Base-by-base conservation (phyloP, 768 basidiomycete species). In the Sutorius australiensis region DNA sequence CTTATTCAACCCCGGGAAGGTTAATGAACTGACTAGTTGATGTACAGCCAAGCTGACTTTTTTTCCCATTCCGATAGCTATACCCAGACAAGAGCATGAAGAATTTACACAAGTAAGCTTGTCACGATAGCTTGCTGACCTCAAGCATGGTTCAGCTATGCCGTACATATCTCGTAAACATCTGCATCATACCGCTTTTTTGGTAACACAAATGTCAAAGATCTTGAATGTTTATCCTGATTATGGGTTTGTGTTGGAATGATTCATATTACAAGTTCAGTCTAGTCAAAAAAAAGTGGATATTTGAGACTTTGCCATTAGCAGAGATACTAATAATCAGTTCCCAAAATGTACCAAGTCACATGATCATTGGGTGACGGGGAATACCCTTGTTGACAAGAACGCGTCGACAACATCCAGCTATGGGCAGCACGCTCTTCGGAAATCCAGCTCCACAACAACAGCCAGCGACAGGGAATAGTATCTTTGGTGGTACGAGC, bases 1-100 rank as follows among this genome's bases (percentile, higher is more conserved):
- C 31, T 67, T 95, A 39, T 83, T 93, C 58, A 93, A 94, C 65
- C 92, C 92, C 6, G 91, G 88, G 51, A 93, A 93, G 80, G 86
- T 83, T 24, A n/a, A 69, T 50, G 32, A 9, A 14, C 3, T 30
- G 11, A 11, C 8, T 0, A 0, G 9, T 19, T 5, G 4, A 8
- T 38, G 38, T 38, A 2, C 27, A 14, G n/a, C 13, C 16, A 32
- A 49, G 40, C 32, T 44, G 14, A 44, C 5, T 42, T 7, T 6
- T 21, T 28, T n/a, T 31, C n/a, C 3, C 1, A 30, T 12, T 8
- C 3, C 16, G 12, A 33, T 16, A 64, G 63, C 37, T 64, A 3
- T 66, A 66, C 30, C 64, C 64, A 7, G 64, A 66, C 37, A 64
- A 59, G 53, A 62, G 40, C 38, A 62, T 62, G 62, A 67, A 56